Evolutionary conservation across 2,329 filamentous ascomycete genomes (phyloP), one percentile per base, ranked within the genome.

Genomic region (Aspergillus aculeatinus): DNA sequence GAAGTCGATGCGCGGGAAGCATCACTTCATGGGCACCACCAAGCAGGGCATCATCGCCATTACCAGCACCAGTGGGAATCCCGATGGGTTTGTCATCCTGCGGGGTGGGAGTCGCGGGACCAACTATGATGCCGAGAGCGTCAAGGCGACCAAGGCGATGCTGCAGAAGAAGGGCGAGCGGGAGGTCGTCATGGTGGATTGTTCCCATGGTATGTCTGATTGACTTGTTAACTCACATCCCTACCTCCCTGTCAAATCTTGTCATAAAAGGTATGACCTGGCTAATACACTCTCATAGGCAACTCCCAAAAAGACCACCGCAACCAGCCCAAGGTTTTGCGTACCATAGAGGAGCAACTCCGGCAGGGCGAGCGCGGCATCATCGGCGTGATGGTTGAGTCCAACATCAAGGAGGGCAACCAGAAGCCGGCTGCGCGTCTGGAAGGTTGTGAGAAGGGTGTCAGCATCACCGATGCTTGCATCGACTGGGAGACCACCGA

Each of bases 1-100:
- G 74, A 94, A 93, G 61, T 88, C 90, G 23, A 77, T 78, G 16
- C 70, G 72, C 52, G 74, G 79, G 65, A 78, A 78, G 5, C 94
- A 98, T 78, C 93, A 96, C 82, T 99, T 99, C 83, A 90, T 99
- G 85, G 93, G 92, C 77, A 94, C 98, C 54, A 98, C 94, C 21
- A 98, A 98, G 83, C 92, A 96, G 74, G 95, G 95, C 61, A 83
- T 97, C 63, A 94, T 93, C 51, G 93, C 95, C 63, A 98, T 98
- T 69, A 96, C 92, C 51, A 87, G 91, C 76, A 98, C 94, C 14
- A 86, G 85, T 60, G 94, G 94, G 57, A 98, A 98, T 77, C 90
- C 96, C 79, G 91, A 98, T 78, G 95, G 94, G 73, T 98, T 98
- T 73, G 91, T 98, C 55, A 97, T 98, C 72, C 83, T 98, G 62